Conservation (phyloP, 129 eudicot genomes). For the Centrapalus pauciflorus region DNA sequence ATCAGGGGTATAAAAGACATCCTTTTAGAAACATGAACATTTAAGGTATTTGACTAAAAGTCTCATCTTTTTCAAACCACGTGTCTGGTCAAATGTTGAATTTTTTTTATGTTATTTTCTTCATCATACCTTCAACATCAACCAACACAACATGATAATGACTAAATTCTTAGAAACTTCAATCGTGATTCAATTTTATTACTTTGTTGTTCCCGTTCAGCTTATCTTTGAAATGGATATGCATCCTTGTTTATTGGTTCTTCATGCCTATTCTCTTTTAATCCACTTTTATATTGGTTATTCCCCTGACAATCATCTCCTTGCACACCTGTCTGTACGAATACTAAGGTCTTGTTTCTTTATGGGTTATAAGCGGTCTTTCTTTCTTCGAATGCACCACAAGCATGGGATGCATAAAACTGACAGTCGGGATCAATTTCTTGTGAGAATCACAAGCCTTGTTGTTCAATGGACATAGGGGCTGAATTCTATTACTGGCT, state of each 20-base stretch:
- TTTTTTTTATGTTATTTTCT: not conserved
- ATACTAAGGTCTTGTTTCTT: not conserved
- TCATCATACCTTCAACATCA: not conserved
- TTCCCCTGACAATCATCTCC: no score
- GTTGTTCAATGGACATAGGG: not conserved
- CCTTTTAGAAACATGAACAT: not conserved
- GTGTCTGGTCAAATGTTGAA: not conserved
- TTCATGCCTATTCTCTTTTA: no score
- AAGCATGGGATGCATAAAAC: not conserved
- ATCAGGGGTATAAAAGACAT: not conserved
- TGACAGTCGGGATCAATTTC: not conserved
- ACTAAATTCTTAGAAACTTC: no score
- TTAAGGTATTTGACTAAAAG: not conserved
- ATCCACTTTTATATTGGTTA: no score
- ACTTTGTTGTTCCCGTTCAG: no score
- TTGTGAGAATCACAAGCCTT: not conserved
- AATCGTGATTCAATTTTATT: no score
- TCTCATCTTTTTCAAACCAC: not conserved
- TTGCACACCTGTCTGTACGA: no score
- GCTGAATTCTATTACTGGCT: not conserved
- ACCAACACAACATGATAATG: not conserved
- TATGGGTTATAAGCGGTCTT: not conserved
- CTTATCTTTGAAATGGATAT: no score
- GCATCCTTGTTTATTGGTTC: no score
- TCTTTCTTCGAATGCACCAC: not conserved